Evolutionary conservation across 2,329 filamentous ascomycete species (phyloP), one percentile per base, ranked within the genome.

Genomic region (Colletotrichum destructivum): DNA sequence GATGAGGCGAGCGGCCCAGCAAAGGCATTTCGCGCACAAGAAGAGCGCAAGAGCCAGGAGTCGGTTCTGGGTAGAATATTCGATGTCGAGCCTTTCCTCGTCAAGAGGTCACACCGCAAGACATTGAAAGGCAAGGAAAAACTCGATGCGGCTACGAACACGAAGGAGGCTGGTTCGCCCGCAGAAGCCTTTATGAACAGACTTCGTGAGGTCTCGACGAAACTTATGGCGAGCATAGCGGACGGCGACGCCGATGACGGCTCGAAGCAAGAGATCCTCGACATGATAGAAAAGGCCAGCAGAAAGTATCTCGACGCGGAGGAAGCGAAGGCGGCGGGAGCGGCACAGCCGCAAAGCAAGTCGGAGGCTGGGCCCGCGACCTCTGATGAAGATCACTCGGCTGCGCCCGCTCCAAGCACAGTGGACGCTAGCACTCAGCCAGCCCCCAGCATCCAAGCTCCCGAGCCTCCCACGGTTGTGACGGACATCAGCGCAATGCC

Each of bases 1-100:
- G 71, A 74, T 21, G 73, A 74, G 23, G 75, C 77, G 23, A 84
- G 78, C 63, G 83, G 81, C 2, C 82, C 86, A 4, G 83, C 84
- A 13, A 88, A 85, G 71, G 80, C 79, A 0, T 84, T 86, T 62
- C 82, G 84, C 16, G 87, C 87, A 0, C 84, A 86, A 57, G 86
- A 90, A 75, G 87, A 89, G 75, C 84, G 84, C 54, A 89, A 87
- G 74, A 79, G 80, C 2, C 89, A 91, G 70, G 89, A 91, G 73
- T 80, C 82, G 1, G 84, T 88, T 0, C 75, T 91, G 5, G 86
- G 83, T 2, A 84, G 81, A 54, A 86, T 91, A 18, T 87, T 91
- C 59, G 87, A 86, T 51, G 77, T 89, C 2, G 85, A 89, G 55
- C 80, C 83, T 4, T 81, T 76, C 26, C 75, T 82, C 2, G 73